Evolutionary conservation across 116 monocot species (phyloP).

Genomic region (Thalassia testudinum): DNA sequence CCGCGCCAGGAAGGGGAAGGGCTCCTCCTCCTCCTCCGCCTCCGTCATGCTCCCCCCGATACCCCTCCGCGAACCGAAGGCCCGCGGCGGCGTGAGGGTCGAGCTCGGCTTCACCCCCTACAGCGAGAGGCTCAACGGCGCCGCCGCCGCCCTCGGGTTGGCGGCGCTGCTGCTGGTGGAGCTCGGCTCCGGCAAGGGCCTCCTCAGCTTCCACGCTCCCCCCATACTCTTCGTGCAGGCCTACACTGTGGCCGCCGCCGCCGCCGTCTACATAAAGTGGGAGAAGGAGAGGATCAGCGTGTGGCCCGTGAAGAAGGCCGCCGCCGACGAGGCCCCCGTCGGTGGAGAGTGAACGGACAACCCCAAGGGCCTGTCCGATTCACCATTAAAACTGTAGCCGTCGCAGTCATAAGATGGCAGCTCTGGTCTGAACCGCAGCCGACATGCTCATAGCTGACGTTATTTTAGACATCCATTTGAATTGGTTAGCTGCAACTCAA

Average conservation of each 20-base stretch:
- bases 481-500: no score
- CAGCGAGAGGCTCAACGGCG: conserved; percentile 59
- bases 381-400: no score
- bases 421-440: no score
- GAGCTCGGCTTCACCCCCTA: conserved; percentile 47
- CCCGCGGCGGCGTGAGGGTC: conserved; percentile 25
- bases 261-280: conserved; percentile 41
- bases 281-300: conserved; percentile 61
- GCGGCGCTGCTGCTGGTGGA: conserved; percentile 62
- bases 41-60: conserved; percentile 35
- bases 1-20: conserved; percentile 14
- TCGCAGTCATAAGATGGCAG: no score
- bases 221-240: conserved; percentile 44
- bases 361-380: no score
- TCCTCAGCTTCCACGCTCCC: conserved; percentile 40
- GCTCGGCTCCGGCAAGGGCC: conserved; percentile 41
- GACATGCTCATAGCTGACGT: no score
- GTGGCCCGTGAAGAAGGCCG: conserved; percentile 29
- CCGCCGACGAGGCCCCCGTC: background rate
- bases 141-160: conserved; percentile 40
- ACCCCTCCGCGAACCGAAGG: conserved; percentile 22
- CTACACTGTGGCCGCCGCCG: conserved; percentile 35
- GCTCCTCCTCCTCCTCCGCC: background rate
- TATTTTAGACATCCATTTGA: no score
- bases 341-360: conserved; percentile 5